These are phyloP conservation scores for Schwanniomyces sp. DNA, from an alignment of 805 yeast genomes.

Conservation along the genomic window DNA sequence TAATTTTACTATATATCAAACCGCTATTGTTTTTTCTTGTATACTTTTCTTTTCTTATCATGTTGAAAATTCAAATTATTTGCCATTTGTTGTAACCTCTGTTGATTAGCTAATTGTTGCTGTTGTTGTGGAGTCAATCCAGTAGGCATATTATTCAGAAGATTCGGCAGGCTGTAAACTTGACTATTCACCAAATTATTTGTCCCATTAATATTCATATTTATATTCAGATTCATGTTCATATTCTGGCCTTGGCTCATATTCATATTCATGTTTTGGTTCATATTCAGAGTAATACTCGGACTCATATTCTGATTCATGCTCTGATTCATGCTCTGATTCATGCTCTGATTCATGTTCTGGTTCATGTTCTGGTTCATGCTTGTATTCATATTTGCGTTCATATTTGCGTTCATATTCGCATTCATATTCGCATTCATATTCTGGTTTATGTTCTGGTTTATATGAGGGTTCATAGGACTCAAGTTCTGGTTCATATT, in stretches of 20 bases:
- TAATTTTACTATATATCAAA: not conserved
- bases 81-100: conserved; percentile 15
- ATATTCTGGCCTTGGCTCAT: not conserved
- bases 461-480: not conserved
- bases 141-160: conserved; percentile 7
- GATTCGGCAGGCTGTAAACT: not conserved
- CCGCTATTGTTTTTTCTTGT: not conserved
- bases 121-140: conserved; percentile 9
- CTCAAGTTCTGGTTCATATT: not conserved
- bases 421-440: conserved; percentile 6
- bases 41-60: conserved; percentile 2
- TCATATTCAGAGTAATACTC: not conserved
- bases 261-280: not conserved
- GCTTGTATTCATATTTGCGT: conserved; percentile 6
- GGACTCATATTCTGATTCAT: conserved; percentile 4
- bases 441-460: conserved; percentile 12
- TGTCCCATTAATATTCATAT: not conserved
- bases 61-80: conserved; percentile 5
- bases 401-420: conserved; percentile 9
- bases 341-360: conserved; percentile 10
- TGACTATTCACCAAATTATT: not conserved
- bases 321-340: conserved; percentile 9
- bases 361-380: conserved; percentile 9
- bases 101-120: conserved; percentile 17
- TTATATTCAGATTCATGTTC: not conserved